These are phyloP conservation scores for Picea sitchensis DNA, from an alignment of 75 land plant species.

Conservation along the genomic window DNA sequence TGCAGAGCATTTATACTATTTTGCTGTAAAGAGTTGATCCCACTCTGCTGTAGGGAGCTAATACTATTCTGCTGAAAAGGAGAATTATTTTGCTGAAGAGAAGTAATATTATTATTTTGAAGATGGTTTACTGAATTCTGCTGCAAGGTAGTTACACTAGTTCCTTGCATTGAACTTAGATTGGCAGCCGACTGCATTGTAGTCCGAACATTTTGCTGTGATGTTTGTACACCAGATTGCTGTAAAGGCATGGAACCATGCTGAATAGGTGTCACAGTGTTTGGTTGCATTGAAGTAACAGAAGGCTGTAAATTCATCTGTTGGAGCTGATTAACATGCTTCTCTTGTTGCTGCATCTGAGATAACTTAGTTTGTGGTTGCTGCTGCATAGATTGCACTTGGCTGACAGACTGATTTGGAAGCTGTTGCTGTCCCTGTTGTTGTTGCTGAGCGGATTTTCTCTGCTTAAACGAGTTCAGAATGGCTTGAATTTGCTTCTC, in stretches of 20 bases:
- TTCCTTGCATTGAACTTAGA: conserved; percentile 55
- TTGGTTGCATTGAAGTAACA: conserved; percentile 27
- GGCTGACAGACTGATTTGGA: conserved; percentile 8
- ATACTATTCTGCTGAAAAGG: conserved; percentile 38
- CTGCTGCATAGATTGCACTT: conserved; percentile 13
- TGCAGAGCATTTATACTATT: conserved; percentile 28
- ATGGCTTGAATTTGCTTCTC: not conserved
- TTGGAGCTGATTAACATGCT: conserved; percentile 47
- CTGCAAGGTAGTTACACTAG: conserved; percentile 35
- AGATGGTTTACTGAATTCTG: conserved; percentile 34
- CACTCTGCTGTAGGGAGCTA: conserved; percentile 32
- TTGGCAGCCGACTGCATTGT: conserved; percentile 31
- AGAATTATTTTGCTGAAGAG: conserved; percentile 44
- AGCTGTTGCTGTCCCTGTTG: conserved; percentile 13
- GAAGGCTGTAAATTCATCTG: conserved; percentile 43
- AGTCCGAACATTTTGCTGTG: conserved; percentile 41
- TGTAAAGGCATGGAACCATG: conserved; percentile 39
- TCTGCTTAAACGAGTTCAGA: not conserved
- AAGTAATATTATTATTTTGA: conserved; percentile 24
- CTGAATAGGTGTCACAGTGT: conserved; percentile 27
- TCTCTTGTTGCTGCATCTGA: conserved; percentile 32
- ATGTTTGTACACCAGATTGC: conserved; percentile 20
- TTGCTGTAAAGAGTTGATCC: conserved; percentile 32
- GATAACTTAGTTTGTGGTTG: conserved; percentile 35
- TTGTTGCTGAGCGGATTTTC: conserved; percentile 16